Evolutionary conservation across 495 filamentous ascomycete genomes (phyloP).

Genomic region (Neurospora discreta): DNA sequence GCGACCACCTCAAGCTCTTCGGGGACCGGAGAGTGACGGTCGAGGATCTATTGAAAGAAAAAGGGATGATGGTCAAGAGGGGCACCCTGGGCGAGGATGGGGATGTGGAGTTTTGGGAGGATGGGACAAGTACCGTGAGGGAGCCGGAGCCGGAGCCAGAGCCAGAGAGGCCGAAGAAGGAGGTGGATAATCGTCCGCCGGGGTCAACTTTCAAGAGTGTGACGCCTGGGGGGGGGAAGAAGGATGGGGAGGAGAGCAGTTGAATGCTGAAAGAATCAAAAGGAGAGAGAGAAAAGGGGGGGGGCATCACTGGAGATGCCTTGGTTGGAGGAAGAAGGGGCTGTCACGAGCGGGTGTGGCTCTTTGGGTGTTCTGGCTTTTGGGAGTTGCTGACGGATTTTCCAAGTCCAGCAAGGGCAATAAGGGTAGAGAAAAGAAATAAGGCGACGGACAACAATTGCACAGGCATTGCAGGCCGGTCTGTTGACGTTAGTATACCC

Average conservation of each 20-base stretch:
- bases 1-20: slow-evolving; percentile 77
- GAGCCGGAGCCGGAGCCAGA: not conserved
- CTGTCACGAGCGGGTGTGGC: not conserved
- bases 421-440: too few relatives aligned
- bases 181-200: slow-evolving; percentile 8
- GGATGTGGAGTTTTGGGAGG: slow-evolving; percentile 60
- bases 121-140: slow-evolving; percentile 32
- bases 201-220: slow-evolving; percentile 20
- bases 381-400: not conserved
- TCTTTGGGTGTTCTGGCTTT: not conserved
- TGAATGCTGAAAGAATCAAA: not conserved
- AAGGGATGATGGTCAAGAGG: slow-evolving; percentile 52
- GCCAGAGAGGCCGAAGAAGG: slow-evolving; percentile 2
- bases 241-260: not conserved
- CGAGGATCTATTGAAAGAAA: slow-evolving; percentile 59
- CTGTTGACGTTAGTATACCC: not conserved
- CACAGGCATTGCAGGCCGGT: not conserved
- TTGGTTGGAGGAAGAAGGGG: not conserved
- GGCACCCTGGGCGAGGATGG: slow-evolving; percentile 45
- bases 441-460: not conserved
- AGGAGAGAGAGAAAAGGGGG: too few relatives aligned
- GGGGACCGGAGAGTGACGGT: slow-evolving; percentile 53
- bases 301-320: not conserved
- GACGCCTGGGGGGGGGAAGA: slow-evolving; percentile 1
- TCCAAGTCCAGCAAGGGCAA: not conserved